phyloP scores from a whole-genome alignment of 2,329 filamentous ascomycete genomes.

The Allantophomopsis lycopodina region DNA sequence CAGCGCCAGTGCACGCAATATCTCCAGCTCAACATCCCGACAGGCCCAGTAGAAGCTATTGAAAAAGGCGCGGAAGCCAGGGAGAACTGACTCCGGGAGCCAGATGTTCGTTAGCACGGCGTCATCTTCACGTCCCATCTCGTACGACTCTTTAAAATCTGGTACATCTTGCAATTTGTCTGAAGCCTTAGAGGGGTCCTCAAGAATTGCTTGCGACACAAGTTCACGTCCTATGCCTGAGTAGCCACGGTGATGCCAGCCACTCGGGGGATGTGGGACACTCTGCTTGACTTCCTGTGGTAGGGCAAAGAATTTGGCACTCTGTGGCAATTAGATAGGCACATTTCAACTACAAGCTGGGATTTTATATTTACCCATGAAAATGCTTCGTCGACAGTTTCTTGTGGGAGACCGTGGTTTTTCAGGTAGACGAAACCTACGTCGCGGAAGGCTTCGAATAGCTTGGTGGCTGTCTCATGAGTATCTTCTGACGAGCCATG shows the following conservation, averaged over 20 bases:
- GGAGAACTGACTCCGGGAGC: conserved; percentile 26
- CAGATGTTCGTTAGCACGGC: conserved; percentile 28
- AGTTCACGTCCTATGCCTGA: conserved; percentile 22
- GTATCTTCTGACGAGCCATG: not conserved
- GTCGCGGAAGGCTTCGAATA: conserved; percentile 18
- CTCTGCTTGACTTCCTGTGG: conserved; percentile 18
- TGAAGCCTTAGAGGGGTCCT: not conserved
- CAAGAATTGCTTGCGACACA: conserved; percentile 19
- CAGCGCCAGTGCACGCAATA: conserved; percentile 27
- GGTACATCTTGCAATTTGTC: not conserved
- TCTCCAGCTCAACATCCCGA: conserved; percentile 22
- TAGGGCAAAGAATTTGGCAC: conserved; percentile 17
- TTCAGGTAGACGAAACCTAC: conserved; percentile 21
- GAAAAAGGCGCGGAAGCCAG: conserved; percentile 30
- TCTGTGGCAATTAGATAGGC: conserved; percentile 5
- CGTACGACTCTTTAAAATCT: conserved; percentile 28
- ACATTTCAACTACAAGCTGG: not conserved
- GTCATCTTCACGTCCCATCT: conserved; percentile 31
- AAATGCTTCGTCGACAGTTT: conserved; percentile 1
- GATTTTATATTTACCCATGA: conserved; percentile 8
- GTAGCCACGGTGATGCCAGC: conserved; percentile 23
- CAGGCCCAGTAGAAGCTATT: conserved; percentile 31
- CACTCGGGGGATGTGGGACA: conserved; percentile 18
- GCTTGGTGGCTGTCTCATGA: conserved; percentile 3
- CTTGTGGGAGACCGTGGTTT: conserved; percentile 13